Conservation (phyloP, 2,329 filamentous ascomycete genomes). For the Botrytis deweyae region DNA sequence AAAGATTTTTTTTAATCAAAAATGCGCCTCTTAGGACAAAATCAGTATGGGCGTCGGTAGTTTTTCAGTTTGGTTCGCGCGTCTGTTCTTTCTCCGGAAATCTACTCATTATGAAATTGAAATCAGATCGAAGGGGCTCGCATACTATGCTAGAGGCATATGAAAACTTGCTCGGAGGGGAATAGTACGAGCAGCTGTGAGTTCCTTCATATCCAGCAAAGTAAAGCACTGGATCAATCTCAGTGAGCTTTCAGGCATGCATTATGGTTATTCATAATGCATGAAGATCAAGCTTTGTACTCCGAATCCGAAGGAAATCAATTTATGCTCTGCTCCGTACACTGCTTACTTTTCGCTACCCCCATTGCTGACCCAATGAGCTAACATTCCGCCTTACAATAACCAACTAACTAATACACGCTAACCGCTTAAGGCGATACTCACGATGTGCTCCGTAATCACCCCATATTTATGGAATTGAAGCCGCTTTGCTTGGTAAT, state of each 20-base stretch:
- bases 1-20: too few species aligned
- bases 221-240: background rate
- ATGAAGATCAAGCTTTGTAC: background rate
- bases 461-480: background rate
- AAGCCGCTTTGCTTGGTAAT: slow-evolving; percentile 1
- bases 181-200: background rate
- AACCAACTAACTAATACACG: background rate
- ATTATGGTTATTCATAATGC: background rate
- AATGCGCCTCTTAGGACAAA: too few species aligned
- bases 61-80: too few species aligned
- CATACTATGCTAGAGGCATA: too few species aligned
- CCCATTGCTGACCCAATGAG: background rate
- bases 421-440: background rate
- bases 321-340: background rate
- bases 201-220: background rate
- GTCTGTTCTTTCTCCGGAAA: too few species aligned
- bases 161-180: background rate
- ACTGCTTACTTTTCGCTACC: background rate
- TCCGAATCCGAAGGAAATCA: background rate
- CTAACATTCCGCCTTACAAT: background rate
- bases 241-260: background rate
- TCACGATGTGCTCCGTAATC: background rate
- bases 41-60: too few species aligned
- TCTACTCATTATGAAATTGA: too few species aligned
- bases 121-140: too few species aligned